Evolutionary conservation across 2,329 filamentous ascomycete genomes (phyloP).

Genomic region (Onygenales sp.): DNA sequence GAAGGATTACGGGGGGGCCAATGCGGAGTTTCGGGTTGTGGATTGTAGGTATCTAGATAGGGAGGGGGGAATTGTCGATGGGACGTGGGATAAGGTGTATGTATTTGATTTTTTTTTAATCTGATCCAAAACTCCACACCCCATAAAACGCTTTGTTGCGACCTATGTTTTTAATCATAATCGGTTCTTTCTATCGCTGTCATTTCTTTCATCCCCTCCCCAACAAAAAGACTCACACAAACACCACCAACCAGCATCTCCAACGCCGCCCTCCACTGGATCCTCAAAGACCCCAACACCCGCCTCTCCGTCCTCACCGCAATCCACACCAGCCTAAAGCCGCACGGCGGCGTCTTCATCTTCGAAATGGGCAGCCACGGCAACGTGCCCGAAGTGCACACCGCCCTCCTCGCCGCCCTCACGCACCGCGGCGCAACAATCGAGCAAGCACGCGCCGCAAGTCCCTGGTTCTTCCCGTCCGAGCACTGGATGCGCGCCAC

Average conservation of each 20-base stretch:
- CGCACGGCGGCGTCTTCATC: constrained; percentile 47
- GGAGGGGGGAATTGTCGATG: constrained; percentile 16
- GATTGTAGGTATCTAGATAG: constrained; percentile 26
- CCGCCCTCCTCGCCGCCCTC: constrained; percentile 47
- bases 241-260: constrained; percentile 34
- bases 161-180: too few relatives aligned
- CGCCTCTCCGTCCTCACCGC: constrained; percentile 45
- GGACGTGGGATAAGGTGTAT: constrained; percentile 43
- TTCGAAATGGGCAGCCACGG: constrained; percentile 67
- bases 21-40: constrained; percentile 21
- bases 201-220: too few relatives aligned
- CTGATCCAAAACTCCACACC: background rate
- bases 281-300: constrained; percentile 41
- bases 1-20: constrained; percentile 27
- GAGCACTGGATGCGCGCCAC: constrained; percentile 45
- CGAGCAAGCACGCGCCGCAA: constrained; percentile 37
- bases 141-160: background rate
- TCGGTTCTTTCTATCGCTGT: too few relatives aligned
- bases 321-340: constrained; percentile 41
- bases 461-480: constrained; percentile 66
- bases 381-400: constrained; percentile 55
- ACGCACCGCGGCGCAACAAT: constrained; percentile 42
- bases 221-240: too few relatives aligned
- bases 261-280: constrained; percentile 60
- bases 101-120: constrained; percentile 2